phyloP scores from a whole-genome alignment of 2,329 filamentous ascomycete species.

The Aphanoascus verrucosus region DNA sequence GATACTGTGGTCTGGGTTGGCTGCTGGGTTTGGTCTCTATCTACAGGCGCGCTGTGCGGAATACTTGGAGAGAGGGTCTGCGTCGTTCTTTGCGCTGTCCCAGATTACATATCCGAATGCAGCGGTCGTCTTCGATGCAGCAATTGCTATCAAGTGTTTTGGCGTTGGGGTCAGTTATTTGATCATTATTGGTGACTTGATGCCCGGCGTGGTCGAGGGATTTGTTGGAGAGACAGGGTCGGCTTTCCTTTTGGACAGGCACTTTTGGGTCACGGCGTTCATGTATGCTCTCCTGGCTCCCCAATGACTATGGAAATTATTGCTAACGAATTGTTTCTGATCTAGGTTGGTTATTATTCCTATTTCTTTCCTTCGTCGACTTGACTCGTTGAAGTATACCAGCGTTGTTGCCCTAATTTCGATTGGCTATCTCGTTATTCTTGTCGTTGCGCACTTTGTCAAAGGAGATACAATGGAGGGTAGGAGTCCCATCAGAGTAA shows the following conservation, averaged over 20 bases:
- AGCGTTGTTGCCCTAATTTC: constrained; percentile 83
- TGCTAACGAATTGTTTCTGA: neutral
- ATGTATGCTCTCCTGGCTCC: constrained; percentile 49
- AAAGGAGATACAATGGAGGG: constrained; percentile 63
- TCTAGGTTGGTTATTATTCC: constrained; percentile 82
- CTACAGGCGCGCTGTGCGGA: constrained; percentile 85
- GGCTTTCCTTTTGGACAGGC: constrained; percentile 71
- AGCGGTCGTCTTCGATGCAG: constrained; percentile 86
- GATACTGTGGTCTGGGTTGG: constrained; percentile 83
- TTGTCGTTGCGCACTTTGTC: constrained; percentile 87
- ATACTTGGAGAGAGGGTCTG: constrained; percentile 78
- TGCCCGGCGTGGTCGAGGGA: constrained; percentile 84
- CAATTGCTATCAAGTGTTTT: constrained; percentile 96
- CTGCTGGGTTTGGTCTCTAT: constrained; percentile 85
- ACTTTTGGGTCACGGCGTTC: constrained; percentile 97
- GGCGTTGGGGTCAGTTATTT: constrained; percentile 94
- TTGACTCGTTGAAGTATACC: constrained; percentile 96
- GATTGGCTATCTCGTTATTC: constrained; percentile 83
- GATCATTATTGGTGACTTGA: constrained; percentile 96
- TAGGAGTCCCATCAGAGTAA: constrained; percentile 61
- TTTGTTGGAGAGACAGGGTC: constrained; percentile 57
- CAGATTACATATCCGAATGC: constrained; percentile 96
- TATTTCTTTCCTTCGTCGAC: constrained; percentile 75
- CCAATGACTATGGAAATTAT: neutral
- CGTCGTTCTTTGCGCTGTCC: constrained; percentile 93